Evolutionary conservation across 2,329 filamentous ascomycete genomes (phyloP), one percentile per base, ranked within the genome.

Genomic region (Geosmithia putterillii): DNA sequence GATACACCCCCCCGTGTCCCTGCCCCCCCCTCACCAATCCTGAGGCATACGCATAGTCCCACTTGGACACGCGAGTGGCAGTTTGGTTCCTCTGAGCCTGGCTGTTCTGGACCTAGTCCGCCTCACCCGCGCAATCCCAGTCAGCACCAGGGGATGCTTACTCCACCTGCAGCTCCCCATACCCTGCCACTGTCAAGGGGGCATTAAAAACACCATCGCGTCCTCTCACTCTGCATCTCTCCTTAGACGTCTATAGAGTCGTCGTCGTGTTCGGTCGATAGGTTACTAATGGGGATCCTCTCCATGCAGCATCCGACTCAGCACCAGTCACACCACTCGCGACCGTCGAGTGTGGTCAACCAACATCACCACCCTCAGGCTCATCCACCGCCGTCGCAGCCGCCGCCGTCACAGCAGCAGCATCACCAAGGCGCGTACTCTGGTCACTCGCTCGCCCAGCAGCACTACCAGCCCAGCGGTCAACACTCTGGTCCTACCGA

Each of bases 261-360:
- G 47, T 60, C 54, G 47, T 60, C 54, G 59, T 52, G 51, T 55
- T 55, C 52, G 57, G 58, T 60, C 56, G 53, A 60, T 56, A 55
- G 54, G 52, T 61, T 60, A 74, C 73, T 76, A 73, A 77, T 74
- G 67, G 66, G 69, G 66, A 62, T 73, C 63, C 69, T 70, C 66
- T 72, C 67, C 70, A 74, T 76, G 73, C 77, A 86, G 81, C 81
- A 85, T 74, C 81, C 84, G 70, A 74, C 79, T 67, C 80, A 83
- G 70, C 76, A 81, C 62, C 67, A 77, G 61, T 78, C 79, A 65
- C 79, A 84, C 52, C 79, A 84, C 60, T 74, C 80, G 54, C 77
- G 83, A 60, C 79, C 83, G 50, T 75, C 79, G 55, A 83, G 81
- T 66, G 75, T 81, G 56, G 80, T 85, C 56, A 79, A 86, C 54